These are phyloP conservation scores for Sisymbrium irio DNA, from an alignment of 345 rosid genomes.

Conservation along the genomic window DNA sequence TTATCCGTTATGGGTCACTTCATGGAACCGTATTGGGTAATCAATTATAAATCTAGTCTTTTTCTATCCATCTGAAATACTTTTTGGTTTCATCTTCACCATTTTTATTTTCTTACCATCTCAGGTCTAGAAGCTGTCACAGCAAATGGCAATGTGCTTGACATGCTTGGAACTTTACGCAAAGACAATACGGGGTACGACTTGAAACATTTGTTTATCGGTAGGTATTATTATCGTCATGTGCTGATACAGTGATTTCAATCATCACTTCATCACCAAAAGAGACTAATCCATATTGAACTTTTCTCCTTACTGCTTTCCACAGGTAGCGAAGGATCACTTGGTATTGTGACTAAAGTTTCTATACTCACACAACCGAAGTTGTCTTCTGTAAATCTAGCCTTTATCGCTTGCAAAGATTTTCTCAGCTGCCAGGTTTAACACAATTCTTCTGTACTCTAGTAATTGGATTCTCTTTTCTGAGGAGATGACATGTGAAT, in stretches of 20 bases:
- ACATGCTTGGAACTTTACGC: conserved; percentile 89
- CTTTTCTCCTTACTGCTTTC: not conserved
- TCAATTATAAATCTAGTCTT: conserved; percentile 12
- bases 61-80: not conserved
- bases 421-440: conserved; percentile 85
- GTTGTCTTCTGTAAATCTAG: conserved; percentile 74
- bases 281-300: not conserved
- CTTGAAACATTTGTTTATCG: conserved; percentile 93
- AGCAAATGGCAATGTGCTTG: conserved; percentile 85
- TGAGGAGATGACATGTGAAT: not conserved
- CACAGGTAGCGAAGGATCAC: conserved; percentile 91
- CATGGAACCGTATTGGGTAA: conserved; percentile 89
- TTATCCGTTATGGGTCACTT: conserved; percentile 93
- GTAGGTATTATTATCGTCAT: conserved; percentile 34
- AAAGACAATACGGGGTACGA: conserved; percentile 98
- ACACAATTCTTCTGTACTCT: conserved; percentile 3
- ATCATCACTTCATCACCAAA: not conserved
- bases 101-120: not conserved
- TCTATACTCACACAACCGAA: conserved; percentile 85
- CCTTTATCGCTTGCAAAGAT: conserved; percentile 86
- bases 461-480: not conserved
- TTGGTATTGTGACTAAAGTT: conserved; percentile 93
- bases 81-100: not conserved
- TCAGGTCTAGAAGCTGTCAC: conserved; percentile 90
- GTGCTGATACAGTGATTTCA: conserved; percentile 3